These are phyloP conservation scores for Metarhizium anisopliae DNA, from an alignment of 2,329 filamentous ascomycete species.

Conservation along the genomic window DNA sequence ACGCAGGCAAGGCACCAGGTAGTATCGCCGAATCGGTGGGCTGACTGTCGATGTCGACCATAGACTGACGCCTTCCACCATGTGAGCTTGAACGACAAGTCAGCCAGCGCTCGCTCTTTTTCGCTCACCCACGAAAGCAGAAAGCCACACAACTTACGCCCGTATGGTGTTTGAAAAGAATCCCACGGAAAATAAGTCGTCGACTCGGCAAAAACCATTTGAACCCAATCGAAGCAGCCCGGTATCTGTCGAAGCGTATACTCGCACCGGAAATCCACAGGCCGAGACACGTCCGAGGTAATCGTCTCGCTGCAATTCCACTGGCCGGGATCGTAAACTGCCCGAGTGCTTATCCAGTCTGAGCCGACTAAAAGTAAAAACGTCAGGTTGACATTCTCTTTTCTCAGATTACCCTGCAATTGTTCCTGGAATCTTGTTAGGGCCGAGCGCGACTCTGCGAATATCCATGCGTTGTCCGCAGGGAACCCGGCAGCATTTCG, in stretches of 20 bases:
- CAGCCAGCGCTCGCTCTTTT: too few relatives aligned
- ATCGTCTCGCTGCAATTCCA: conserved; percentile 17
- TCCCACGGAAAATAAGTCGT: too few relatives aligned
- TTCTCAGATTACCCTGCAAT: conserved; percentile 5
- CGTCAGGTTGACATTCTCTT: conserved; percentile 9
- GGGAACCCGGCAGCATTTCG: conserved; percentile 4
- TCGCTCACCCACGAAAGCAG: too few relatives aligned
- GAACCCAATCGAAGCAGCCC: conserved; percentile 11
- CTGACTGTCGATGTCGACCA: neutral
- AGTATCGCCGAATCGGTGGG: neutral
- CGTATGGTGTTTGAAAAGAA: neutral
- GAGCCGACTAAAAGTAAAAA: conserved; percentile 17
- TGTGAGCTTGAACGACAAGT: neutral
- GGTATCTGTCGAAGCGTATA: conserved; percentile 14
- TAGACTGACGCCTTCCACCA: neutral
- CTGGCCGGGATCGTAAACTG: conserved; percentile 7
- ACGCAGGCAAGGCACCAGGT: neutral
- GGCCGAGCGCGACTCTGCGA: conserved; percentile 8
- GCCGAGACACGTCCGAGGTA: conserved; percentile 16
- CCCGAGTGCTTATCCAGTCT: conserved; percentile 11
- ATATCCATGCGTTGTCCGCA: conserved; percentile 18
- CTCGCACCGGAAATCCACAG: conserved; percentile 16
- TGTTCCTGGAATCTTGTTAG: conserved; percentile 10
- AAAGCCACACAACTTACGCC: neutral
- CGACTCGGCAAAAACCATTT: neutral